phyloP scores from a whole-genome alignment of 768 basidiomycete species.

The Boletellus sp. region DNA sequence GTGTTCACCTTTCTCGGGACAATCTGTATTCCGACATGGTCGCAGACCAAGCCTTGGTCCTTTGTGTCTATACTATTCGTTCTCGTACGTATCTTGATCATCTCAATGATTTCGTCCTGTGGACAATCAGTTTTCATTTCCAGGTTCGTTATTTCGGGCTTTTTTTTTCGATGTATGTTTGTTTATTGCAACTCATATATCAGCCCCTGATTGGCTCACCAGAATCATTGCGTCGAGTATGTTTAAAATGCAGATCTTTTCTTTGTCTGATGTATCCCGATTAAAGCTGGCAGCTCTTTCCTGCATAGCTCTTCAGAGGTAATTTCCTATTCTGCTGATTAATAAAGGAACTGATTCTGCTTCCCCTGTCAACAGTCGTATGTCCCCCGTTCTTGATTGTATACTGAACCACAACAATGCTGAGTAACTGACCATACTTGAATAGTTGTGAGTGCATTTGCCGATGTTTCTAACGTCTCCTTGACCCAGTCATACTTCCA shows the following conservation, averaged over 20 bases:
- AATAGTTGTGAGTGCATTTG: neutral
- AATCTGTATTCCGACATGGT: neutral
- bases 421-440: neutral
- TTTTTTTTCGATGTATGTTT: neutral
- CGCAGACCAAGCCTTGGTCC: neutral
- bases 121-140: neutral
- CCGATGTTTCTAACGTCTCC: neutral
- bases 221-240: neutral
- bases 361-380: neutral
- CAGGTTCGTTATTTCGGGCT: constrained; percentile 3
- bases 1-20: neutral
- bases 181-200: too few relatives aligned
- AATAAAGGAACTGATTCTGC: neutral
- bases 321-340: neutral
- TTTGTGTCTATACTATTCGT: neutral
- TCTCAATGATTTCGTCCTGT: neutral
- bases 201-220: neutral
- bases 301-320: neutral
- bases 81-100: neutral
- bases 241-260: neutral
- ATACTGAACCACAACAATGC: neutral
- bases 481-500: neutral
- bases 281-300: neutral
- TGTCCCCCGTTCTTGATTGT: neutral
- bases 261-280: neutral